Conservation (phyloP, 129 eudicot species). For the Tagetes patula region DNA sequence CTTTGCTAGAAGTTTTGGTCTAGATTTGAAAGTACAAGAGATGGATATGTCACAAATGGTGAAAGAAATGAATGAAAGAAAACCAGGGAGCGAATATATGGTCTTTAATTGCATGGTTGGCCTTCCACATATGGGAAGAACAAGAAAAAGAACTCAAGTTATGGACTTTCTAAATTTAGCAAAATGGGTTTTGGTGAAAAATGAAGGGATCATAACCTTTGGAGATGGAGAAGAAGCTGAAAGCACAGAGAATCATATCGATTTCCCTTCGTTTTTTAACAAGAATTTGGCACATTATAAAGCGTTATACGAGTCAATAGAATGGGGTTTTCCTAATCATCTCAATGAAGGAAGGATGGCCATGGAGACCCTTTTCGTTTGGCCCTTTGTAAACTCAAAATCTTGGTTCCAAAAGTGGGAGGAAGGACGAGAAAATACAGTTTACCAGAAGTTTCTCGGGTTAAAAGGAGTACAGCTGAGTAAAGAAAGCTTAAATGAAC, state of each 20-base stretch:
- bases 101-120: conserved; percentile 57
- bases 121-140: conserved; percentile 67
- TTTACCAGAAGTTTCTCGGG: conserved; percentile 1
- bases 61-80: conserved; percentile 3
- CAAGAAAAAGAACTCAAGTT: conserved; percentile 31
- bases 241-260: neutral
- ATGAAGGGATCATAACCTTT: conserved; percentile 47
- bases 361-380: conserved; percentile 54
- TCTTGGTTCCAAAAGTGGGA: conserved; percentile 61
- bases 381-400: conserved; percentile 45
- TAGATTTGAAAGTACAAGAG: conserved; percentile 46
- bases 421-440: conserved; percentile 18
- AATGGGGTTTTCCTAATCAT: conserved; percentile 44
- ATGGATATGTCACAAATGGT: conserved; percentile 34
- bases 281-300: conserved; percentile 43
- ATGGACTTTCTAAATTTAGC: conserved; percentile 48
- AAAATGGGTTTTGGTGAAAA: conserved; percentile 20
- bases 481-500: conserved; percentile 44
- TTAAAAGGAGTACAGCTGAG: conserved; percentile 42
- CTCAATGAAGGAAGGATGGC: conserved; percentile 60
- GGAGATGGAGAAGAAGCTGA: conserved; percentile 58
- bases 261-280: conserved; percentile 42
- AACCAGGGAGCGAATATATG: conserved; percentile 38
- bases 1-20: conserved; percentile 41
- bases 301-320: conserved; percentile 59